Evolutionary conservation across 2,329 filamentous ascomycete genomes (phyloP).

Genomic region (Lachnum nothofagi): DNA sequence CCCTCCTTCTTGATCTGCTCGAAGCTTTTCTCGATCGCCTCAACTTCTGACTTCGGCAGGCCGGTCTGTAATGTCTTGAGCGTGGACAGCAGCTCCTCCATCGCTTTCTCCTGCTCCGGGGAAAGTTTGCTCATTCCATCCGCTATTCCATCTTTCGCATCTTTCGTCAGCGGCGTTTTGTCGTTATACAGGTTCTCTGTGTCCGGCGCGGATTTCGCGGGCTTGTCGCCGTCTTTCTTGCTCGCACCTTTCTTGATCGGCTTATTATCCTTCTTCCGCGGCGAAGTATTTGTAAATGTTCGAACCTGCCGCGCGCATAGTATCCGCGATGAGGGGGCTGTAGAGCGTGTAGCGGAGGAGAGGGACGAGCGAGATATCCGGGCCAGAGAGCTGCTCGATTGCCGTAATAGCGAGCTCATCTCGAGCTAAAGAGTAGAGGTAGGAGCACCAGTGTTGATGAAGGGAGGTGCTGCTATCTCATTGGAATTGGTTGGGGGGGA

Average conservation of each 20-base stretch:
- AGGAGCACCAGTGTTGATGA: too few species aligned
- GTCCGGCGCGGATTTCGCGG: conserved; percentile 33
- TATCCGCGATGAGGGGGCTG: conserved; percentile 35
- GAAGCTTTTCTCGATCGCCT: conserved; percentile 56
- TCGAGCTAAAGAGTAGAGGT: too few species aligned
- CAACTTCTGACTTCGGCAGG: conserved; percentile 57
- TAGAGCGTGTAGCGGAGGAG: conserved; percentile 46
- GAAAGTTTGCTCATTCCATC: conserved; percentile 23
- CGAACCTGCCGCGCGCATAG: conserved; percentile 23
- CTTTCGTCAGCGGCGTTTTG: conserved; percentile 35
- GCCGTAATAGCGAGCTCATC: conserved; percentile 65
- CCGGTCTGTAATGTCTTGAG: conserved; percentile 52
- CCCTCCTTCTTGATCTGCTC: conserved; percentile 61
- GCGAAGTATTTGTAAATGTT: conserved; percentile 18
- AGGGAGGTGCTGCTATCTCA: too few species aligned
- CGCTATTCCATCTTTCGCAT: conserved; percentile 3
- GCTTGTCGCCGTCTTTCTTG: conserved; percentile 14
- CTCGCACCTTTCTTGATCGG: conserved; percentile 20
- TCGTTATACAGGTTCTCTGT: conserved; percentile 43
- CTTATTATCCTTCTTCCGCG: conserved; percentile 17
- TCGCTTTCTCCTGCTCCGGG: conserved; percentile 25
- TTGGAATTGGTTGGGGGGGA: too few species aligned
- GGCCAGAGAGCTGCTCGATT: conserved; percentile 61
- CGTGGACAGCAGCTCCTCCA: conserved; percentile 34
- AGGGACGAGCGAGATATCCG: conserved; percentile 54